Conservation (phyloP, 768 basidiomycete species). For the Auricularia auricula-judae region DNA sequence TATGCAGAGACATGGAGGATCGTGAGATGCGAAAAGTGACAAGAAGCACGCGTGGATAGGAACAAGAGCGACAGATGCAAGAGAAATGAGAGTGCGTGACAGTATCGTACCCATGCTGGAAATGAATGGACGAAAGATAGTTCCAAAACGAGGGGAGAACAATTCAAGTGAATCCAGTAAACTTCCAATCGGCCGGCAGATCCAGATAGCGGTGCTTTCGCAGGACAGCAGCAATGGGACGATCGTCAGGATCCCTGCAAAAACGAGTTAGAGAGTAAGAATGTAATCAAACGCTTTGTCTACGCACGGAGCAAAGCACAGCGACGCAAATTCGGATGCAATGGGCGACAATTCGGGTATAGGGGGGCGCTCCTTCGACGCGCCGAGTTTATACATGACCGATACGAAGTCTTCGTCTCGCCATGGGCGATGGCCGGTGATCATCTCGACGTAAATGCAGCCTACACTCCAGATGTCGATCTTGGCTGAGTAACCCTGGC, state of each 20-base stretch:
- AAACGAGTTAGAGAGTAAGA: background rate
- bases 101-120: constrained; percentile 9
- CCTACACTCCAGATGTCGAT: constrained; percentile 99
- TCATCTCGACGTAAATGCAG: constrained; percentile 99
- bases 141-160: background rate
- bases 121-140: constrained; percentile 14
- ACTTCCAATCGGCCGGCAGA: constrained; percentile 64
- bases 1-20: constrained; percentile 6
- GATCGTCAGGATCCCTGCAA: constrained; percentile 67
- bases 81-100: constrained; percentile 1
- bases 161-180: constrained; percentile 49
- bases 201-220: constrained; percentile 68
- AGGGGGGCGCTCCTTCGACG: constrained; percentile 76
- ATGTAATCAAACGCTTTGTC: background rate
- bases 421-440: constrained; percentile 95
- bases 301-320: constrained; percentile 82
- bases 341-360: constrained; percentile 68
- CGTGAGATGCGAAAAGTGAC: constrained; percentile 4
- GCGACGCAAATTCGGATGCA: constrained; percentile 76
- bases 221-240: constrained; percentile 70
- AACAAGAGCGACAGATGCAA: background rate
- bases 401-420: constrained; percentile 78
- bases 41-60: constrained; percentile 1
- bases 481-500: constrained; percentile 83
- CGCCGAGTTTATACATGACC: constrained; percentile 93